Percentiles rank a stretch among this genome's conserved stretches.
Evolutionary conservation across 495 filamentous ascomycete species (phyloP).

Genomic region (Penicillium salamii): DNA sequence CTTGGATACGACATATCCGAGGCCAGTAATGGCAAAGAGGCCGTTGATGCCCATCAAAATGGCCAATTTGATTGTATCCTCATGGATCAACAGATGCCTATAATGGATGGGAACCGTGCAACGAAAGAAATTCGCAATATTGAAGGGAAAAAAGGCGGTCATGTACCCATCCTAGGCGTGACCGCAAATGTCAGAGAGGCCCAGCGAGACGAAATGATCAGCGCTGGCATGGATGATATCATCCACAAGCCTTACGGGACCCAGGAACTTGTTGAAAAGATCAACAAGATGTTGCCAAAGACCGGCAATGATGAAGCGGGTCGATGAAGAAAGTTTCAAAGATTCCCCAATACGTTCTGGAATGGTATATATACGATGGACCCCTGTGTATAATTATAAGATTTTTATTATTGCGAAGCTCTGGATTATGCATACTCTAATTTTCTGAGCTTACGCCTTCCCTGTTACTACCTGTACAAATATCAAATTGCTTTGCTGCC

Average conservation of each 20-base stretch:
- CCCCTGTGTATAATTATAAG: not conserved
- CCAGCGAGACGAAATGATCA: conserved; percentile 62
- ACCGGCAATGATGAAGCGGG: not conserved
- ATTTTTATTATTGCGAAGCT: not conserved
- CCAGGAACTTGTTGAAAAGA: conserved; percentile 66
- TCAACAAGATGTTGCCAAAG: conserved; percentile 25
- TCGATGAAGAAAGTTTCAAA: no score
- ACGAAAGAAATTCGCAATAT: conserved; percentile 63
- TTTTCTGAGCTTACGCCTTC: not conserved
- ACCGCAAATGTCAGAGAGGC: conserved; percentile 73
- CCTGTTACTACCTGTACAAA: not conserved
- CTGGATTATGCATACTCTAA: not conserved
- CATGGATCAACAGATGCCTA: conserved; percentile 84
- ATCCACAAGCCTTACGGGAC: conserved; percentile 80
- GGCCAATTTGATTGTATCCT: conserved; percentile 54
- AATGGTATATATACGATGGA: no score
- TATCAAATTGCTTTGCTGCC: not conserved
- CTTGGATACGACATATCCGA: conserved; percentile 62
- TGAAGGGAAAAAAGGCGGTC: conserved; percentile 44
- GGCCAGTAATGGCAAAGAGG: conserved; percentile 73
- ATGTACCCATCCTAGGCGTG: conserved; percentile 74
- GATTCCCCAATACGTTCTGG: not conserved
- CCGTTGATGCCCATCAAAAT: conserved; percentile 49
- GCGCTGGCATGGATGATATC: conserved; percentile 78
- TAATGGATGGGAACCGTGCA: conserved; percentile 75